A percentile compares a stretch with the other conserved stretches of the same genome.
phyloP scores from a whole-genome alignment of 805 yeast genomes.

The Ogataea haglerorum region DNA sequence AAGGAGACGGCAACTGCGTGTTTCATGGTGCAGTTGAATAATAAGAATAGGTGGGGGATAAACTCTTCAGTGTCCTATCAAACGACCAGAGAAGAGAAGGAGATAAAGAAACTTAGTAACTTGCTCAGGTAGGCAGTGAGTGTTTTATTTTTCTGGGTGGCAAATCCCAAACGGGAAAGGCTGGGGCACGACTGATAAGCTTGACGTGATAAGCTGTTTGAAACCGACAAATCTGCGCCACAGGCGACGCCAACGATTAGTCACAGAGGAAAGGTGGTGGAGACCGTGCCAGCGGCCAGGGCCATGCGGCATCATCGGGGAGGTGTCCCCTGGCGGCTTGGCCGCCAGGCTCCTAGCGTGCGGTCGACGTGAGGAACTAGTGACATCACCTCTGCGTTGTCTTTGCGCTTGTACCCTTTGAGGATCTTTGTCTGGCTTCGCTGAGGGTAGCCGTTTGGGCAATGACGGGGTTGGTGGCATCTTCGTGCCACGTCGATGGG shows the following conservation, averaged over 20 bases:
- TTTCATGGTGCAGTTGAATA: slow-evolving; percentile 7
- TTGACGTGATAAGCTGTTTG: slow-evolving; percentile 9
- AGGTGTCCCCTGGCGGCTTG: too few relatives aligned
- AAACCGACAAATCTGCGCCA: neutral
- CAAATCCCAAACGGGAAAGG: slow-evolving; percentile 10
- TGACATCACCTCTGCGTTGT: too few relatives aligned
- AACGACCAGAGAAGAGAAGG: slow-evolving; percentile 1
- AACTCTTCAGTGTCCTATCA: slow-evolving; percentile 3
- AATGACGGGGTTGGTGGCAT: too few relatives aligned
- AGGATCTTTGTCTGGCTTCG: too few relatives aligned
- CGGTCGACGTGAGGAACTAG: too few relatives aligned
- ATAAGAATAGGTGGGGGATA: neutral
- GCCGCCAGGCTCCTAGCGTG: neutral
- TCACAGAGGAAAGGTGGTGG: too few relatives aligned
- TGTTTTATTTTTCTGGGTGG: slow-evolving; percentile 9
- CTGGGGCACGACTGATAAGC: slow-evolving; percentile 13
- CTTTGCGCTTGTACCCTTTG: too few relatives aligned
- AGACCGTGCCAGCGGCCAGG: too few relatives aligned
- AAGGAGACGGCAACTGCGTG: slow-evolving; percentile 28
- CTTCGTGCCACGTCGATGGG: neutral
- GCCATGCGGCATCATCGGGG: neutral
- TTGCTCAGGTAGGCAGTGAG: slow-evolving; percentile 3
- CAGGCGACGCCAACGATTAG: neutral
- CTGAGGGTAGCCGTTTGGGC: too few relatives aligned
- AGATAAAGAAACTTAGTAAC: slow-evolving; percentile 1